These are phyloP conservation scores for Drosera capensis DNA, from an alignment of 148 eudicot genomes.

Conservation along the genomic window DNA sequence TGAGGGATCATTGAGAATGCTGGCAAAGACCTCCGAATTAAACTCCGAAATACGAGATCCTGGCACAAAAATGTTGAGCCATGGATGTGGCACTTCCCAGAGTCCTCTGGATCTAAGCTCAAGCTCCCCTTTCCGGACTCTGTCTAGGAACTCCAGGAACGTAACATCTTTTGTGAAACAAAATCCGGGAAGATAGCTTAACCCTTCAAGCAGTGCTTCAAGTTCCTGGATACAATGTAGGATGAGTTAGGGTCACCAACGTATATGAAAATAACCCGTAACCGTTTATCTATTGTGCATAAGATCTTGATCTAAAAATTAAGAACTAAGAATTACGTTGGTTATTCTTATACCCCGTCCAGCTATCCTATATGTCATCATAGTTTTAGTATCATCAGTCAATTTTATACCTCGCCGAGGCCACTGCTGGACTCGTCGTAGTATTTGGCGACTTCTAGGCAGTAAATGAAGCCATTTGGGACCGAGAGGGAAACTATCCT, in stretches of 20 bases:
- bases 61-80: constrained; percentile 81
- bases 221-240: constrained; percentile 66
- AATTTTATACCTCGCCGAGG: constrained; percentile 19
- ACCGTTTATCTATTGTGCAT: background rate
- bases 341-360: no score
- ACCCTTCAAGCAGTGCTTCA: constrained; percentile 14
- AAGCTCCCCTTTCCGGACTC: constrained; percentile 52
- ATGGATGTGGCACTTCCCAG: constrained; percentile 82
- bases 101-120: constrained; percentile 38
- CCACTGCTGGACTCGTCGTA: constrained; percentile 21
- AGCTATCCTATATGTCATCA: no score
- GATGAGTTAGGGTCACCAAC: no score
- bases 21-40: constrained; percentile 32
- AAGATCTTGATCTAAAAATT: background rate
- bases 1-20: constrained; percentile 29
- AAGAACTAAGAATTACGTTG: background rate
- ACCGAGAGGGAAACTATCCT: constrained; percentile 31
- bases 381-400: background rate
- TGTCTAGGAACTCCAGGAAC: constrained; percentile 34
- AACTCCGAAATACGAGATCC: constrained; percentile 45
- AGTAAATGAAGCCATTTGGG: constrained; percentile 40
- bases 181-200: constrained; percentile 23
- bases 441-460: constrained; percentile 64
- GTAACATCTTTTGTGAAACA: constrained; percentile 37
- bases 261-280: no score